phyloP scores from a whole-genome alignment of 2,329 filamentous ascomycete genomes.

The Lachnellula hyalina region DNA sequence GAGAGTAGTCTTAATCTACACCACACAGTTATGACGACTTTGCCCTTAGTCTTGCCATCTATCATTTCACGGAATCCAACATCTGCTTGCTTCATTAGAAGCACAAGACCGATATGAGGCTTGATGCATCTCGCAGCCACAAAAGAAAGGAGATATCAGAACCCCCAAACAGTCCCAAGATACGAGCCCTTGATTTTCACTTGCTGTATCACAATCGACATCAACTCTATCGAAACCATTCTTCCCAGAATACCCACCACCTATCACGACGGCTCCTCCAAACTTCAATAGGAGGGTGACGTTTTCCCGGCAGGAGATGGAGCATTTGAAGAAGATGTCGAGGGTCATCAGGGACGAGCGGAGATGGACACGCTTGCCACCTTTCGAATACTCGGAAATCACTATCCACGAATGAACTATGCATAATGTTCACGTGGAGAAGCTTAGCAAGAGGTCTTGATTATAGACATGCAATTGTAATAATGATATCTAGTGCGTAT shows the following conservation, averaged over 20 bases:
- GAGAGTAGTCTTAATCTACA: not conserved
- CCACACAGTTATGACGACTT: slow-evolving; percentile 15
- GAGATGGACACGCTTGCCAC: too few species aligned
- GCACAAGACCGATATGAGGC: slow-evolving; percentile 17
- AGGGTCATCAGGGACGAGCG: too few species aligned
- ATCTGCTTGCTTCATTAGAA: slow-evolving; percentile 15
- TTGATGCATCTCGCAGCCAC: slow-evolving; percentile 16
- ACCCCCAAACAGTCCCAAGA: slow-evolving; percentile 17
- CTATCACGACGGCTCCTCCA: slow-evolving; percentile 19
- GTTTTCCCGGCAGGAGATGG: too few species aligned
- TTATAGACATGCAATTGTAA: too few species aligned
- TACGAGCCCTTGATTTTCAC: slow-evolving; percentile 18
- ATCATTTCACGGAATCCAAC: slow-evolving; percentile 16
- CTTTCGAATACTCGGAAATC: too few species aligned
- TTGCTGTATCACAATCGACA: slow-evolving; percentile 15
- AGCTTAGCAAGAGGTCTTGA: too few species aligned
- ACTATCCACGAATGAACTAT: too few species aligned
- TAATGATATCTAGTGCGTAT: too few species aligned
- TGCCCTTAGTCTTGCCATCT: slow-evolving; percentile 18
- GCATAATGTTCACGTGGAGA: too few species aligned
- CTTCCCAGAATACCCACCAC: slow-evolving; percentile 18
- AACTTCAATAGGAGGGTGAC: not conserved
- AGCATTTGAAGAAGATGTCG: too few species aligned
- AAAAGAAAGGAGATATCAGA: slow-evolving; percentile 18
- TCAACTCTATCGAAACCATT: slow-evolving; percentile 11